Conservation (phyloP, 257 asterid genomes). For the Forsythia viridissima region DNA sequence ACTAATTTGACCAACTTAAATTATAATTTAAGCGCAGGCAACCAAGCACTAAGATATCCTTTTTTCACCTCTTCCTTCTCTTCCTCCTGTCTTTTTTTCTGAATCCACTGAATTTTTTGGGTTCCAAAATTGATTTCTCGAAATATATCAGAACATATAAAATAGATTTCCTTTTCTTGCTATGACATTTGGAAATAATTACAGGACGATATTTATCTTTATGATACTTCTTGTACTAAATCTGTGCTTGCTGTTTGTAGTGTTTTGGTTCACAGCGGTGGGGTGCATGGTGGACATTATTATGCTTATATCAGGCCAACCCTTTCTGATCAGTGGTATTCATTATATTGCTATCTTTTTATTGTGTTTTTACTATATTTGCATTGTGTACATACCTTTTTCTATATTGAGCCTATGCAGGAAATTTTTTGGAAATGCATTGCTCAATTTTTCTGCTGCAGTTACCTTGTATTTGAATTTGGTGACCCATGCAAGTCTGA, state of each 20-base stretch:
- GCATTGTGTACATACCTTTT: too few relatives aligned
- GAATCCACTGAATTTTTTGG: background rate
- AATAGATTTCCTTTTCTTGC: background rate
- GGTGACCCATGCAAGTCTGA: slow-evolving; percentile 19
- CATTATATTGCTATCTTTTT: background rate
- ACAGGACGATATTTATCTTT: background rate
- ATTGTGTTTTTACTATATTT: slow-evolving; percentile 1
- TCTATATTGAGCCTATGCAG: background rate
- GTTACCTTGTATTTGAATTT: slow-evolving; percentile 6
- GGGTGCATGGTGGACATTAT: slow-evolving; percentile 68
- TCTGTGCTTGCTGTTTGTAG: slow-evolving; percentile 29
- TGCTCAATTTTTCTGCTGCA: background rate
- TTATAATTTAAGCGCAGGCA: too few relatives aligned
- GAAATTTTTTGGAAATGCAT: slow-evolving; percentile 5
- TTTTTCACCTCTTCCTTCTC: slow-evolving; percentile 7
- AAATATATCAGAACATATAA: background rate
- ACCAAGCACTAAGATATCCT: background rate
- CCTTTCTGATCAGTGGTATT: slow-evolving; percentile 60
- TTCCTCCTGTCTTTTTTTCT: background rate
- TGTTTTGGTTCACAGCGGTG: slow-evolving; percentile 66
- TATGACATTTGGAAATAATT: slow-evolving; percentile 7
- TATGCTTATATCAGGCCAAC: slow-evolving; percentile 62
- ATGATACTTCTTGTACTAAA: slow-evolving; percentile 1
- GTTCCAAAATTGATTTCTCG: background rate
- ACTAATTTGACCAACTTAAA: too few relatives aligned